Percentiles rank a stretch among this genome's conserved stretches.
phyloP scores from a whole-genome alignment of 2,329 filamentous ascomycete genomes.

The Cytospora mali region DNA sequence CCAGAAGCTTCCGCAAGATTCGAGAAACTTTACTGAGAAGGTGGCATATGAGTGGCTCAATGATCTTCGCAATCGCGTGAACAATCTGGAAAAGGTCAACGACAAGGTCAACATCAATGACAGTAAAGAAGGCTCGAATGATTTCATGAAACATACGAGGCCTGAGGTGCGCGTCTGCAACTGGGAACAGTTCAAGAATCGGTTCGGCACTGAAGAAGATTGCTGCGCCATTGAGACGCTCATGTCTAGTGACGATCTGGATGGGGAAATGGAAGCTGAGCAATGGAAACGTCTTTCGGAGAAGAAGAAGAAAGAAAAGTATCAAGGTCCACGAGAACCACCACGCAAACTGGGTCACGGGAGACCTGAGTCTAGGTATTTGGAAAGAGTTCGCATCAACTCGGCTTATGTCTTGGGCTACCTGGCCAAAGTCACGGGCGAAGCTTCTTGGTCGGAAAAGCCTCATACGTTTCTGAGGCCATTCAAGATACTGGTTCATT shows the following conservation, averaged over 20 bases:
- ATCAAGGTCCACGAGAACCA: not conserved
- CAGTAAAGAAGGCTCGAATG: not conserved
- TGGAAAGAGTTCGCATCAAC: constrained; percentile 18
- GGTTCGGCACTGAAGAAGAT: not conserved
- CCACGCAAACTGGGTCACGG: not conserved
- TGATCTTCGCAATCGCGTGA: too few species aligned
- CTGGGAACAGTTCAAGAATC: constrained; percentile 22
- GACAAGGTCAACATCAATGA: too few species aligned
- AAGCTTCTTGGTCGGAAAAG: constrained; percentile 1
- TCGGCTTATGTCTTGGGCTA: constrained; percentile 5
- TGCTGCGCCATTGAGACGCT: constrained; percentile 11
- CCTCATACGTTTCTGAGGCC: constrained; percentile 17
- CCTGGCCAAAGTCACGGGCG: constrained; percentile 11
- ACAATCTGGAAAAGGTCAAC: too few species aligned
- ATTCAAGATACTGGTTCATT: constrained; percentile 17
- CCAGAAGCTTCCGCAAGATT: too few species aligned
- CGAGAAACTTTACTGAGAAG: too few species aligned
- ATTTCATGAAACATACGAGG: not conserved
- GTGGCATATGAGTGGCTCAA: too few species aligned
- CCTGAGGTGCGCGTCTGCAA: not conserved
- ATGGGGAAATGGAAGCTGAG: constrained; percentile 2
- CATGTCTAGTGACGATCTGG: not conserved
- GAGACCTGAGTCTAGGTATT: not conserved
- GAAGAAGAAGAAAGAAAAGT: not conserved
- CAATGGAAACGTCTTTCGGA: constrained; percentile 1